A percentile compares a stretch with the other conserved stretches of the same genome.
Conservation (phyloP, 192 early-diverging fungal species). For the Backusella mclennaniae region DNA sequence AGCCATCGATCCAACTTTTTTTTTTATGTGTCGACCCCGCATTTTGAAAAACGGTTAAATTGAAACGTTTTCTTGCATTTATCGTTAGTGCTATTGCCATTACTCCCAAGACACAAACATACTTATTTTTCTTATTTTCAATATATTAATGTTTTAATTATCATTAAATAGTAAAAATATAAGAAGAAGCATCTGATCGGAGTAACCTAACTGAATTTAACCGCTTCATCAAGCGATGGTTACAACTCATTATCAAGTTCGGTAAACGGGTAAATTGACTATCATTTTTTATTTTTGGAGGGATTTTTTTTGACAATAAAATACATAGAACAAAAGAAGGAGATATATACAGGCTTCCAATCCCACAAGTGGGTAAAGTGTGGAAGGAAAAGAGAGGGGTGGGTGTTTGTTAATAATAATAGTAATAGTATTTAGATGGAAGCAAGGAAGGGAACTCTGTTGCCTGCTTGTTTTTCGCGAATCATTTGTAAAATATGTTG, state of each 20-base stretch:
- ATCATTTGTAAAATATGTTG: conserved; percentile 29
- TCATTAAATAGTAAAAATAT: not conserved
- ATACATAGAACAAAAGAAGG: not conserved
- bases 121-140: not conserved
- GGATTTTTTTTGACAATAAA: not conserved
- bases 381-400: not conserved
- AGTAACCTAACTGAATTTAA: not conserved
- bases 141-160: not conserved
- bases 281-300: not conserved
- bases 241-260: not conserved
- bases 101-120: not conserved
- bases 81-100: not conserved
- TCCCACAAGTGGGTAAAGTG: not conserved
- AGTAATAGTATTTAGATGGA: no score
- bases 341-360: not conserved
- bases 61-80: not conserved
- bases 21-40: not conserved
- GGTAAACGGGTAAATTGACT: not conserved
- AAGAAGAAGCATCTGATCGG: not conserved
- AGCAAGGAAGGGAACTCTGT: not conserved
- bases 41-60: not conserved
- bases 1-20: not conserved
- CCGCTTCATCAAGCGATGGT: not conserved
- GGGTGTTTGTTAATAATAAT: not conserved
- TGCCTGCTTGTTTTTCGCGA: conserved; percentile 22